Percentiles rank a stretch among this genome's conserved stretches.
Conservation (phyloP, 2,329 filamentous ascomycete species). For the Stromatinia cepivora region DNA sequence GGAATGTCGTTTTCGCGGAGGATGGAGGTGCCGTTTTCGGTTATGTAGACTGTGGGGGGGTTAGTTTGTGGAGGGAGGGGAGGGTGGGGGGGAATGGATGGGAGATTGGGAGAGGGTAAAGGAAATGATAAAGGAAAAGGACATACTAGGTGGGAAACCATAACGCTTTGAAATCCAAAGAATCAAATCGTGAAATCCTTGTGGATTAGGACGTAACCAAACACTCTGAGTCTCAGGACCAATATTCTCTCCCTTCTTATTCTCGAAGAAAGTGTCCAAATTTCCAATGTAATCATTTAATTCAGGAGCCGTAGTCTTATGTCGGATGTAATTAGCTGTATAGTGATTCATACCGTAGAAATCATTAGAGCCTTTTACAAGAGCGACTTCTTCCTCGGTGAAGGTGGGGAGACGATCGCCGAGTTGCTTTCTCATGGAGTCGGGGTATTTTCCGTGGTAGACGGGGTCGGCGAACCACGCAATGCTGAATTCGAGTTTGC, state of each 20-base stretch:
- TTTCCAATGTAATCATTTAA: constrained; percentile 73
- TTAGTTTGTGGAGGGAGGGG: neutral
- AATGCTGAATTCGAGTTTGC: constrained; percentile 85
- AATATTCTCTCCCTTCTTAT: constrained; percentile 71
- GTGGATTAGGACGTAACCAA: constrained; percentile 76
- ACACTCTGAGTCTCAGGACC: constrained; percentile 79
- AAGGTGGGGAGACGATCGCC: constrained; percentile 75
- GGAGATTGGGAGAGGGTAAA: too few species aligned
- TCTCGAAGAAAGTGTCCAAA: constrained; percentile 68
- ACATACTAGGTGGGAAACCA: constrained; percentile 39
- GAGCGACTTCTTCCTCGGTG: constrained; percentile 66
- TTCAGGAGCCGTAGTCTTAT: constrained; percentile 61
- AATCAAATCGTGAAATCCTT: constrained; percentile 75
- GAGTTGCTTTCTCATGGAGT: constrained; percentile 78
- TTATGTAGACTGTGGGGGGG: constrained; percentile 58
- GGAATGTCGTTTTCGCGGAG: constrained; percentile 79
- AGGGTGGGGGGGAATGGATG: neutral
- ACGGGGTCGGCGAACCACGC: constrained; percentile 87
- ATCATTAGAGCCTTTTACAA: constrained; percentile 86
- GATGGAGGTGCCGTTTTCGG: constrained; percentile 83
- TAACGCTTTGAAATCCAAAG: constrained; percentile 79
- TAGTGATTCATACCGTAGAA: constrained; percentile 97
- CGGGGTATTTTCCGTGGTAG: constrained; percentile 81
- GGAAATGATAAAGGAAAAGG: too few species aligned
- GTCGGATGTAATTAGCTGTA: constrained; percentile 82